Evolutionary conservation across 805 yeast genomes (phyloP), one percentile per base, ranked within the genome.

Genomic region (Torulaspora franciscae): DNA sequence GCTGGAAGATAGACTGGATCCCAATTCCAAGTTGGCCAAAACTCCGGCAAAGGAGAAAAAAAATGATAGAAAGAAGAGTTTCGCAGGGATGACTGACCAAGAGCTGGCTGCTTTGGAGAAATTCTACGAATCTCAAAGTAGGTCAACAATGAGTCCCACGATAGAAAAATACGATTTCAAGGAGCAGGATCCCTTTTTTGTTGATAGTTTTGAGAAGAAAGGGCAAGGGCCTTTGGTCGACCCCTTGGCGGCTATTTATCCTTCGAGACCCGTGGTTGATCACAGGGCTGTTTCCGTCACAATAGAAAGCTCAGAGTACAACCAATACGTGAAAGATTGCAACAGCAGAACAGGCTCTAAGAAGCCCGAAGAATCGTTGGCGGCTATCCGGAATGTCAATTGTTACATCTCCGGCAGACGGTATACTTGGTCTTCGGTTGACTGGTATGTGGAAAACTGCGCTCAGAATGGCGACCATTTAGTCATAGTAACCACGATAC

Each of bases 401-500:
- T 79, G 83, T 35, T 82, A 80, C 58, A 69, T 83, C 19, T 73
- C 80, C 43, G 89, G 84, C 4, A 68, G 87, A 46, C 70, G 70
- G 40, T 87, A 80, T 62, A 81, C 89, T 0, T 83, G 90, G 90
- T 84, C 83, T 1, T 77, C 86, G 3, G 66, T 81, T 7, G 89
- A 83, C 59, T 83, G 87, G 86, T 72, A 78, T 28, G 70, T 81
- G 51, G 72, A 72, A 43, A 68, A 72, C 30, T 66, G 78, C 25
- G 65, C 79, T 14, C 77, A 72, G 56, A 73, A 81, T 55, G 88
- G 88, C 10, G 90, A 83, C 58, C 73, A 80, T 9, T 62, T 83
- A 14, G 74, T 82, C 9, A 75, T 83, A 14, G 76, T 77, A 7
- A 71, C 86, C 0, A 68, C 82, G 2, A 71, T 81, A 17, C 69